Base-by-base conservation (phyloP, 352 stramenopile species). In the Phytophthora tentaculata region DNA sequence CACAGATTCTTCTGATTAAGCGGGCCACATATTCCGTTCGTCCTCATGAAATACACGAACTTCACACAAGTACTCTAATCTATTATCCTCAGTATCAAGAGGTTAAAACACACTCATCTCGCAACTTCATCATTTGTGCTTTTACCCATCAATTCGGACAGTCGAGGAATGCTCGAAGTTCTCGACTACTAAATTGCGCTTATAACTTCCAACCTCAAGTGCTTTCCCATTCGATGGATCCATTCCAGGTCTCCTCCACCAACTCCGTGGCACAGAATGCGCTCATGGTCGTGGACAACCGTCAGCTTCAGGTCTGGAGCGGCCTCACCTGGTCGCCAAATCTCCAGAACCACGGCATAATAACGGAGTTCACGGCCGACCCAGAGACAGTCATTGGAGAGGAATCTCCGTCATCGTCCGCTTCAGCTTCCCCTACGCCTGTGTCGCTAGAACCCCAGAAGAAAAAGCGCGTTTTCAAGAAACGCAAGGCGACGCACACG, bases 401-500 rank as follows among this genome's bases (percentile, higher is more conserved):
- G 12, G 66, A 64, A 14, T 72, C 64, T 9, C 57, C 64, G 16
- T 23, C 61, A 16, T 64, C 67, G 8, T 74, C 66, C 0, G 22
- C 29, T 12, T 67, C 55, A 10, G 28, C 54, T 9, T 61, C 49
- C 5, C 24, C 54, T 4, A 57, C 61, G 16, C 54, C 53, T 19
- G 7, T 19, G 0, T 20, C 19, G 7, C 20, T 48, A 43, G 52
- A 65, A 23, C 54, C 29, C 10, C 24, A 62, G 59, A 76, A 73
- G 59, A 79, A 73, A 56, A 76, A 69, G 48, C 67, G 59, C 5
- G 37, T 69, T 48, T 76, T 76, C 41, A 78, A 78, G 71, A 78
- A 78, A 29, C 72, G 67, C 54, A 79, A 79, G 48, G 62, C 72
- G 19, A 79, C 72, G 45, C 68, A 79, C 59, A 79, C 72, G 35